Evolutionary conservation across 331 rosid genomes (phyloP), one percentile per base, ranked within the genome.

Genomic region (Rhamnella rubrinervis): DNA sequence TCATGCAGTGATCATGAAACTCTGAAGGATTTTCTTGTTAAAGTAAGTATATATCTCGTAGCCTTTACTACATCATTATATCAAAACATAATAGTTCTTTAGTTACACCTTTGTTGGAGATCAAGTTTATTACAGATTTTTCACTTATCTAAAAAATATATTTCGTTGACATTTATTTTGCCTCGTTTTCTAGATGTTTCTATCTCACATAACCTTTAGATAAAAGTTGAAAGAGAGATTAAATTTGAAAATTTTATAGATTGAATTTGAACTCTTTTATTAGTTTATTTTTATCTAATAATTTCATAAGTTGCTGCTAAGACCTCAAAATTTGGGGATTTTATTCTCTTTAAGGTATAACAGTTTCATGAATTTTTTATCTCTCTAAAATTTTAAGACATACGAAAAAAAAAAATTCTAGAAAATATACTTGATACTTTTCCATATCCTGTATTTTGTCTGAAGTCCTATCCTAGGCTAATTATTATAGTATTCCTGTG

Each of bases 11-110:
- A 80, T 63, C 84, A 90, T 60, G 91, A 81, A 50, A 80, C 77
- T 25, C 78, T 90, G 63, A 87, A 87, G 83, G 92, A 83, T 70
- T 88, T 90, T 85, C 83, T 93, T 47, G 83, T 88, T 53, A 84
- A 88, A 87, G 98, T 90, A 83, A 77, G 89, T 74, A 38, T 74
- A 38, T 55, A 74, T 61, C 4, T 44, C 11, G 11, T 41, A 41
- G 14, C 49, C 49, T 8, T 8, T 41, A 41, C 49, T 41, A 41
- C 44, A 26, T 39, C 44, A 8, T 31, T 31, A 44, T 44, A 44
- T 44, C 15, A 44, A 44, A 9, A 44, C 11, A 11, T 4, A 44
- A 44, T 16, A 44, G 10, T 41, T n/a, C n/a, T 20, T 47, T 21
- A 21, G 72, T 52, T 25, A 9, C 17, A 19, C 18, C 16, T 55